phyloP scores from a whole-genome alignment of 192 early-diverging fungal genomes.

The Chytriomyces confervae region DNA sequence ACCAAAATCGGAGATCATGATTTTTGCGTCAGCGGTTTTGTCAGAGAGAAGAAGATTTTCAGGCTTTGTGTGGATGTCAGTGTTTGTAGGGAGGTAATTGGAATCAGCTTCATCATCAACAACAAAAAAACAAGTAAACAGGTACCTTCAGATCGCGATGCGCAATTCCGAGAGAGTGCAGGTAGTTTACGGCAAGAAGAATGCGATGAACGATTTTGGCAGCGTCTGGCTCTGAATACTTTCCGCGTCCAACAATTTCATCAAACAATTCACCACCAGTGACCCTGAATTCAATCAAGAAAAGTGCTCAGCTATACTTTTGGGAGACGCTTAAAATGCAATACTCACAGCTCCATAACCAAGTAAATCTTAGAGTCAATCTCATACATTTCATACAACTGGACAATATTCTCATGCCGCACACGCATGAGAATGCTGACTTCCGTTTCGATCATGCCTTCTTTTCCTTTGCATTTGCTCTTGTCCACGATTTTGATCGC shows the following conservation, averaged over 20 bases:
- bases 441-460: constrained; percentile 81
- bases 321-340: constrained; percentile 19
- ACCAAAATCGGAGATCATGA: constrained; percentile 97
- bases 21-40: constrained; percentile 52
- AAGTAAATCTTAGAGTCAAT: constrained; percentile 60
- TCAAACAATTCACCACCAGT: constrained; percentile 93
- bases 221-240: constrained; percentile 77
- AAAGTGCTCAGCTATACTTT: no score
- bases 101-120: not conserved
- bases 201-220: constrained; percentile 81
- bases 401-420: constrained; percentile 69
- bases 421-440: constrained; percentile 74
- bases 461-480: constrained; percentile 71
- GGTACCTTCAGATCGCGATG: constrained; percentile 90
- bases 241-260: constrained; percentile 78
- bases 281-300: constrained; percentile 51
- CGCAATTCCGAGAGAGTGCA: constrained; percentile 82
- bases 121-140: constrained; percentile 2
- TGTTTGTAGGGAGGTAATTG: not conserved
- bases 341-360: constrained; percentile 64
- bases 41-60: constrained; percentile 64
- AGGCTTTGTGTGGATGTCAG: constrained; percentile 36
- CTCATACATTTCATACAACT: constrained; percentile 65
- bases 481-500: constrained; percentile 91
- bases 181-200: constrained; percentile 80